Percentiles rank a stretch among this genome's conserved stretches.
phyloP scores from a whole-genome alignment of 1,139 yeast species.

The Saccharomyces hybrid region DNA sequence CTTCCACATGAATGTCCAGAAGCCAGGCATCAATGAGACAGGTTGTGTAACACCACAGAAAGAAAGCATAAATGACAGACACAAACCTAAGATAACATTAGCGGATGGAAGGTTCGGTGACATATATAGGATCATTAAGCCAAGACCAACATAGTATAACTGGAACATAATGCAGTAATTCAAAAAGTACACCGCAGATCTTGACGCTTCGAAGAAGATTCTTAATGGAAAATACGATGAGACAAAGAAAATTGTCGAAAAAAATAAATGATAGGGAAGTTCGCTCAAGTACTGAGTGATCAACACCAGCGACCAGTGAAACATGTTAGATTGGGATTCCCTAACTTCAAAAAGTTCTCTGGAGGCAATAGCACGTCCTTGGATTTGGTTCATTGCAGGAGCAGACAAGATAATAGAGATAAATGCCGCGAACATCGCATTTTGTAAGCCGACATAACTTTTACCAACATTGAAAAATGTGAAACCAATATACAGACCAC shows the following conservation, averaged over 20 bases:
- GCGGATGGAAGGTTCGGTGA: conserved; percentile 62
- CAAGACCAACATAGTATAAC: conserved; percentile 48
- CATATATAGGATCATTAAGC: conserved; percentile 46
- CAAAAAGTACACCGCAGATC: conserved; percentile 51
- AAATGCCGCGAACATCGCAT: conserved; percentile 44
- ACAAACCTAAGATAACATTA: conserved; percentile 46
- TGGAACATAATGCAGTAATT: conserved; percentile 50
- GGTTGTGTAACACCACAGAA: conserved; percentile 66
- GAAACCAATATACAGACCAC: conserved; percentile 42
- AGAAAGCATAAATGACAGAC: conserved; percentile 46
- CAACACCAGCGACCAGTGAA: conserved; percentile 55
- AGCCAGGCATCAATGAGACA: conserved; percentile 50
- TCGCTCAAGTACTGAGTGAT: conserved; percentile 47
- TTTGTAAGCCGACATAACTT: conserved; percentile 37
- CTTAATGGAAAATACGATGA: conserved; percentile 54
- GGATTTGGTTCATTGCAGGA: conserved; percentile 41
- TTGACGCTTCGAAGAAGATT: conserved; percentile 39
- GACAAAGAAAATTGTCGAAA: conserved; percentile 46
- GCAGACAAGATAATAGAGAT: conserved; percentile 38
- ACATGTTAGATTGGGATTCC: conserved; percentile 58
- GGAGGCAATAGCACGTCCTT: conserved; percentile 43
- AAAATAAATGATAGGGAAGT: conserved; percentile 48
- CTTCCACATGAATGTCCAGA: conserved; percentile 70
- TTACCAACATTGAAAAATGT: conserved; percentile 37
- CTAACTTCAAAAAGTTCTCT: conserved; percentile 56